phyloP scores from a whole-genome alignment of 2,329 filamentous ascomycete species.

The Colletotrichum gloeosporioides region DNA sequence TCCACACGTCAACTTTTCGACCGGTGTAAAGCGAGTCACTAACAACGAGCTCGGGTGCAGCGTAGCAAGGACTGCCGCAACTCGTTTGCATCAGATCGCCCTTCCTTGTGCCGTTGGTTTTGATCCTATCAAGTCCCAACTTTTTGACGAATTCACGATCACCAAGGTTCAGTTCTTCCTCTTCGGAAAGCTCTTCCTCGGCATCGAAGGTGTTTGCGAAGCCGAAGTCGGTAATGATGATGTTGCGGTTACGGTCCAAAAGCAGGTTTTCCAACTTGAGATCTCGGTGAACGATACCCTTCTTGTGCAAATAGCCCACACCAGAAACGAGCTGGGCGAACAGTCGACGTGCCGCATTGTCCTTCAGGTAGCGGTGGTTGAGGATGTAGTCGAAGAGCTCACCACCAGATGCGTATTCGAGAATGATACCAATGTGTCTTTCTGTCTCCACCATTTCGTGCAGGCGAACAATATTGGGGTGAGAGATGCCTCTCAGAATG shows the following conservation, averaged over 20 bases:
- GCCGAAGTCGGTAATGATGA: conserved; percentile 99
- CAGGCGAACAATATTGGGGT: conserved; percentile 95
- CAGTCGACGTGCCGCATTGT: conserved; percentile 85
- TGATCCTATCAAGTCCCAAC: conserved; percentile 81
- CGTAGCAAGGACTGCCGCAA: conserved; percentile 97
- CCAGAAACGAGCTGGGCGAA: conserved; percentile 97
- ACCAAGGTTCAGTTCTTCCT: conserved; percentile 85
- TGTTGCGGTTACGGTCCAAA: conserved; percentile 95
- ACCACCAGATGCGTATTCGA: conserved; percentile 97
- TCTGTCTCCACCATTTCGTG: conserved; percentile 99
- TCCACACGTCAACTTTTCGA: conserved; percentile 98
- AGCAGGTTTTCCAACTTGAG: conserved; percentile 95
- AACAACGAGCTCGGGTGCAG: conserved; percentile 94
- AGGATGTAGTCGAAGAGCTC: conserved; percentile 99
- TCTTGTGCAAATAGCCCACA: conserved; percentile 97
- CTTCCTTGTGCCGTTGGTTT: conserved; percentile 76
- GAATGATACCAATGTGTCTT: conserved; percentile 94
- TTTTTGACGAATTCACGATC: conserved; percentile 90
- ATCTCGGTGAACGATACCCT: conserved; percentile 97
- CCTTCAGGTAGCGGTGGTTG: conserved; percentile 95
- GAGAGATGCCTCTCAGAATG: conserved; percentile 85
- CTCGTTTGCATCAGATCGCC: conserved; percentile 99
- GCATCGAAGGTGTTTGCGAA: conserved; percentile 98
- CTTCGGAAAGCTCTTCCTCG: conserved; percentile 83
- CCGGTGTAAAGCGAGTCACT: conserved; percentile 98